These are phyloP conservation scores for Jatropha multifida DNA, from an alignment of 441 rosid species.

Conservation along the genomic window DNA sequence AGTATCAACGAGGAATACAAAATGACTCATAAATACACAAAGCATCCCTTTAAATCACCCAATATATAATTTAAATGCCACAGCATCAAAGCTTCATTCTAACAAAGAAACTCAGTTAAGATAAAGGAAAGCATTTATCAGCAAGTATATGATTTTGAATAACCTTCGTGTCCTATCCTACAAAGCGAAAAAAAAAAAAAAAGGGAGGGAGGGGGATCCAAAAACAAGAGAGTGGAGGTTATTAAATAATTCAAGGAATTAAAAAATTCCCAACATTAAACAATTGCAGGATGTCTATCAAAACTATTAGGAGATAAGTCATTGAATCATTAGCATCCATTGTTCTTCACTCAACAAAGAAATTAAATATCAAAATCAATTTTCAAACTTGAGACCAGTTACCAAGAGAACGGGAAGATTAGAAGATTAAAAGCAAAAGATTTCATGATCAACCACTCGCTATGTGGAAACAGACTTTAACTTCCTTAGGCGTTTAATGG, in stretches of 20 bases:
- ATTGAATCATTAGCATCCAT: conserved; percentile 13
- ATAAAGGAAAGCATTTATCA: too few relatives aligned
- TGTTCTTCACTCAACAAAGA: neutral
- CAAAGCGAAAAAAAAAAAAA: neutral
- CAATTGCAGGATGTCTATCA: neutral
- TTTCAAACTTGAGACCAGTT: neutral
- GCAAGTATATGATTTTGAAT: neutral
- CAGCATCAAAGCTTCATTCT: neutral
- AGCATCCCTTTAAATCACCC: neutral
- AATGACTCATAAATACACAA: neutral
- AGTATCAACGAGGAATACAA: too few relatives aligned
- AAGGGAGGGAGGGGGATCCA: neutral
- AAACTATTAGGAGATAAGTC: neutral
- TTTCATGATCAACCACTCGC: neutral
- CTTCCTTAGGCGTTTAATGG: conserved; percentile 54
- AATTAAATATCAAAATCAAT: neutral
- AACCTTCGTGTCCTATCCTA: neutral
- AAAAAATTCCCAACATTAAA: conserved; percentile 1
- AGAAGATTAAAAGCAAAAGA: neutral
- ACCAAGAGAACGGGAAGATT: neutral
- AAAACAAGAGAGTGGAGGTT: neutral
- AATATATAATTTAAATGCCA: neutral
- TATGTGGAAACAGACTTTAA: conserved; percentile 35
- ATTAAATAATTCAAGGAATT: neutral
- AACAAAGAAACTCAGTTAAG: neutral